Evolutionary conservation across 2,329 filamentous ascomycete genomes (phyloP).

Genomic region (Colletotrichum musicola): DNA sequence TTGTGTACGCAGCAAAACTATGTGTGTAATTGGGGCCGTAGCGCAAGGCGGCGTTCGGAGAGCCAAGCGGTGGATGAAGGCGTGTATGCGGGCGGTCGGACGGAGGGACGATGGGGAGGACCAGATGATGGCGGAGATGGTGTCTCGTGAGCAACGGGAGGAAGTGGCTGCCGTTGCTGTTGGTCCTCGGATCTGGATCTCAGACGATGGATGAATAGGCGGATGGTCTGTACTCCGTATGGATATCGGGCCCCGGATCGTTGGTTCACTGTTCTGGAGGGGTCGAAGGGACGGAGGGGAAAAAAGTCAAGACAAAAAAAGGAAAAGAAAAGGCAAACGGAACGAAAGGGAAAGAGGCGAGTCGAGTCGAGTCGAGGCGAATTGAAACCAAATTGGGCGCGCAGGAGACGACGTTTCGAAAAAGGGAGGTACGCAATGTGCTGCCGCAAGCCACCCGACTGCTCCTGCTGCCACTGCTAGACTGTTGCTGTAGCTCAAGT

Average conservation of each 20-base stretch:
- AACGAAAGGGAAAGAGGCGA: constrained; percentile 19
- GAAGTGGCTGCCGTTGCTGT: not conserved
- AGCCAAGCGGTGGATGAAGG: constrained; percentile 16
- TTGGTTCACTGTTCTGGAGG: not conserved
- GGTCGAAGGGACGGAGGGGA: not conserved
- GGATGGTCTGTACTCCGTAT: not conserved
- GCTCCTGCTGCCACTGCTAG: too few relatives aligned
- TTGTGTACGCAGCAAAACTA: too few relatives aligned
- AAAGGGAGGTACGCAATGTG: constrained; percentile 19
- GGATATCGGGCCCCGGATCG: not conserved
- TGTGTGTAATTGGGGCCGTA: constrained; percentile 22
- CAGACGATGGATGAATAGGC: constrained; percentile 23
- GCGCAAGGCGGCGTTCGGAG: constrained; percentile 32
- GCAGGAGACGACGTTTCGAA: constrained; percentile 32
- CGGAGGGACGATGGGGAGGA: constrained; percentile 25
- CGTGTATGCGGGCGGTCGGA: constrained; percentile 23
- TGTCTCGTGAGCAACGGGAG: constrained; percentile 26
- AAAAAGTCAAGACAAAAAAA: not conserved
- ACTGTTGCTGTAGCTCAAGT: not conserved
- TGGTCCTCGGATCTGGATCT: constrained; percentile 5
- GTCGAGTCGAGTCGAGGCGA: constrained; percentile 15
- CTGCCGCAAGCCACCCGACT: too few relatives aligned
- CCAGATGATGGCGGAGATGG: constrained; percentile 30
- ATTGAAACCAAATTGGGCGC: constrained; percentile 15
- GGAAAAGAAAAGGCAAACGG: constrained; percentile 5